Percentiles rank a stretch among this genome's conserved stretches.
Evolutionary conservation across 1,139 yeast genomes (phyloP).

Genomic region (Taphrina betulina): DNA sequence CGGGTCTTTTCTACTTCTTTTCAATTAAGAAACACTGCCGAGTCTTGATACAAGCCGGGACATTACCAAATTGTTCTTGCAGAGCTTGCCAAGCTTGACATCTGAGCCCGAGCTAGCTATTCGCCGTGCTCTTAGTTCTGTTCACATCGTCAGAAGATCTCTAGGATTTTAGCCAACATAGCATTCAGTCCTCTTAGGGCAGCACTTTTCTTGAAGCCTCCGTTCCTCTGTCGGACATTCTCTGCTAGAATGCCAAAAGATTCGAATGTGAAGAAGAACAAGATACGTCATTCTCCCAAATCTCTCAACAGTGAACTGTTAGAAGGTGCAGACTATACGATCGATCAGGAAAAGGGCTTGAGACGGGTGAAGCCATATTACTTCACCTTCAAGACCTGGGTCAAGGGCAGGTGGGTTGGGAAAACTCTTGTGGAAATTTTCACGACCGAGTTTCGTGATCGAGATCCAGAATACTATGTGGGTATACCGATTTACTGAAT

Average conservation of each 20-base stretch:
- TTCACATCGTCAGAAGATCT: too few relatives aligned
- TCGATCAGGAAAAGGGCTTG: constrained; percentile 46
- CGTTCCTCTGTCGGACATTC: too few relatives aligned
- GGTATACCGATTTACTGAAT: constrained; percentile 21
- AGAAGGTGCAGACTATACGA: constrained; percentile 46
- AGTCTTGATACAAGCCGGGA: too few relatives aligned
- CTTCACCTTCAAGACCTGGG: constrained; percentile 84
- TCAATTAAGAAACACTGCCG: too few relatives aligned
- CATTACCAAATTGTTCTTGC: too few relatives aligned
- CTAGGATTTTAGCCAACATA: too few relatives aligned
- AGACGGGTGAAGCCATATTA: constrained; percentile 81
- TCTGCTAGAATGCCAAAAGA: constrained; percentile 30
- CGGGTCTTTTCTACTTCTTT: too few relatives aligned
- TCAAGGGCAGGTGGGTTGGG: constrained; percentile 90
- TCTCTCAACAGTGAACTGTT: constrained; percentile 28
- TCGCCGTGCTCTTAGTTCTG: too few relatives aligned
- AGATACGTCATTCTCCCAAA: constrained; percentile 19
- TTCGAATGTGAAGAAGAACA: constrained; percentile 2
- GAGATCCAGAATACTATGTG: constrained; percentile 64
- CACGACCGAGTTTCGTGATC: constrained; percentile 77
- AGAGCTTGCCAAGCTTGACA: too few relatives aligned
- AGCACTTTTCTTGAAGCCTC: too few relatives aligned
- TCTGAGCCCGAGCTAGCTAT: too few relatives aligned
- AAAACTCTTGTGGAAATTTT: constrained; percentile 75
- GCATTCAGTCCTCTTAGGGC: too few relatives aligned